A percentile compares a stretch with the other conserved stretches of the same genome.
Conservation (phyloP, 2,329 filamentous ascomycete genomes). For the Diaporthe velutina region DNA sequence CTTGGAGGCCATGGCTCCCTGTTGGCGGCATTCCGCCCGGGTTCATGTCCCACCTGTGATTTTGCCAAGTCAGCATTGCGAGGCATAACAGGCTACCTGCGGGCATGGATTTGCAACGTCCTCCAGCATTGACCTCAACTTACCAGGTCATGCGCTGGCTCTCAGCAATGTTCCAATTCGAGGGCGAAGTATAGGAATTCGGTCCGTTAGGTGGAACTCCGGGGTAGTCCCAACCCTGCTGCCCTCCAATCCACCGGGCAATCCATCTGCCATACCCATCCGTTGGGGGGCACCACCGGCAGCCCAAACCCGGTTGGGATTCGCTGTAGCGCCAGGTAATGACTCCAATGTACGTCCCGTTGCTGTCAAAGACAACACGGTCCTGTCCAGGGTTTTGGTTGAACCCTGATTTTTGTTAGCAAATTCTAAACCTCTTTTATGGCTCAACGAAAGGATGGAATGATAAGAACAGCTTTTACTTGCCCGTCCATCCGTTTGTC, state of each 20-base stretch:
- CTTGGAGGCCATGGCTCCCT: not conserved
- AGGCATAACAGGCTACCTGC: not conserved
- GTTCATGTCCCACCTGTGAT: not conserved
- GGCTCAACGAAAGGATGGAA: not conserved
- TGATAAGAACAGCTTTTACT: not conserved
- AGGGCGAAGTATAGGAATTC: accelerated
- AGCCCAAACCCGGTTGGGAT: not conserved
- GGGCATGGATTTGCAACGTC: too few relatives aligned
- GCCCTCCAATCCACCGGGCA: not conserved
- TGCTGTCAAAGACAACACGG: not conserved
- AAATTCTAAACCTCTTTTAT: accelerated
- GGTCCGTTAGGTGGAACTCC: not conserved
- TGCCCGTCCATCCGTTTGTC: not conserved
- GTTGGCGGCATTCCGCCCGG: not conserved
- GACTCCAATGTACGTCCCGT: not conserved
- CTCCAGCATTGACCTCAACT: not conserved
- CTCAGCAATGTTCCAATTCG: not conserved
- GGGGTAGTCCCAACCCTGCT: not conserved
- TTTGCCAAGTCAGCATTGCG: not conserved
- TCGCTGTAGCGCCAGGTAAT: not conserved
- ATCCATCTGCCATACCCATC: not conserved
- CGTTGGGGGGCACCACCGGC: not conserved
- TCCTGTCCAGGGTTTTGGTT: constrained; percentile 1
- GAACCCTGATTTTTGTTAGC: not conserved
- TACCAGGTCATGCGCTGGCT: not conserved